Evolutionary conservation across 2,329 filamentous ascomycete species (phyloP).

Genomic region (Hypoxylon sp.): DNA sequence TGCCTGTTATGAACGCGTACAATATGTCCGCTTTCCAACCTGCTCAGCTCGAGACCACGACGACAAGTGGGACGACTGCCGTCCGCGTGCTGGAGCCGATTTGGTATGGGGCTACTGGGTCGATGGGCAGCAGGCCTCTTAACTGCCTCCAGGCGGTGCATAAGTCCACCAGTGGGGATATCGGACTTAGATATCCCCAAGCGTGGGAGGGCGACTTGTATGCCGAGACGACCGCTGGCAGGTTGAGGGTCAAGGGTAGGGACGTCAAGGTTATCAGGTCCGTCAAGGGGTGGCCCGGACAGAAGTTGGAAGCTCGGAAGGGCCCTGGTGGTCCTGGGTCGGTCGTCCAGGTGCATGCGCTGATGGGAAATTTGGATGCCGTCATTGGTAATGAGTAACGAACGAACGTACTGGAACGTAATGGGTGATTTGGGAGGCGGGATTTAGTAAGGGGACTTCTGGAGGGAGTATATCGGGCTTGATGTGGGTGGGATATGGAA

Average conservation of each 20-base stretch:
- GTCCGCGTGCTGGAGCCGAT: conserved; percentile 62
- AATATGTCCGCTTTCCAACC: conserved; percentile 36
- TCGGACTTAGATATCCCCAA: conserved; percentile 62
- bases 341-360: conserved; percentile 51
- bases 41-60: conserved; percentile 58
- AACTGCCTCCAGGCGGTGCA: conserved; percentile 60
- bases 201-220: conserved; percentile 65
- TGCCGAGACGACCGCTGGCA: conserved; percentile 60
- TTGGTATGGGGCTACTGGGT: conserved; percentile 55
- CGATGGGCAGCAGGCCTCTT: conserved; percentile 47
- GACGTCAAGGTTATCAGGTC: conserved; percentile 59
- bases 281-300: conserved; percentile 53
- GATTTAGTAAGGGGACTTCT: neutral
- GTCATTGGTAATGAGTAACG: conserved; percentile 47
- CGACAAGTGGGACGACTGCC: conserved; percentile 60
- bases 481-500: conserved; percentile 17
- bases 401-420: neutral
- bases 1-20: conserved; percentile 60
- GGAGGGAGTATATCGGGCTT: neutral
- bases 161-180: conserved; percentile 60
- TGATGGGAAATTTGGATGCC: conserved; percentile 53
- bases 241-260: conserved; percentile 59
- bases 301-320: conserved; percentile 59
- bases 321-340: conserved; percentile 57
- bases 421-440: neutral